A percentile compares a stretch with the other conserved stretches of the same genome.
These are phyloP conservation scores for Mortierella sp. DNA, from an alignment of 371 early-diverging fungal species.

Conservation along the genomic window DNA sequence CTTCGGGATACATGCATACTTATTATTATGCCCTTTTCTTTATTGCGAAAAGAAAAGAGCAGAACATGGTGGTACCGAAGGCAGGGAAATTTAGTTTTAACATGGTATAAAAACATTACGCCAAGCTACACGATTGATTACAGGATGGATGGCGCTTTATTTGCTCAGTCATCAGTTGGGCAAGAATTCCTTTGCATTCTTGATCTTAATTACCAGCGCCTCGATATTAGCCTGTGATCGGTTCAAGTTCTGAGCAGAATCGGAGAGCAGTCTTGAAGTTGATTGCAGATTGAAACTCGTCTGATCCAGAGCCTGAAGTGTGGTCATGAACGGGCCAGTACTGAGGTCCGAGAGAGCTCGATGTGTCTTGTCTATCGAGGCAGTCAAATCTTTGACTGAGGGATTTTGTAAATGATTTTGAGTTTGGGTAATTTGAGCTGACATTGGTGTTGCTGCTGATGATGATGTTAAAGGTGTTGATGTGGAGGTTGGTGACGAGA, in stretches of 20 bases:
- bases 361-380: slow-evolving; percentile 25
- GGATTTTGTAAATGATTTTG: neutral
- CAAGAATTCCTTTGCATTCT: slow-evolving; percentile 38
- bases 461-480: neutral
- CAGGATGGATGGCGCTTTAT: neutral
- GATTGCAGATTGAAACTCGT: slow-evolving; percentile 17
- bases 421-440: too few relatives aligned
- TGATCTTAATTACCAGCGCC: slow-evolving; percentile 20
- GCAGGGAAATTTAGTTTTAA: too few relatives aligned
- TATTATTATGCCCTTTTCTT: too few relatives aligned
- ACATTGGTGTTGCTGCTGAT: neutral
- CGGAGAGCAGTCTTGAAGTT: slow-evolving; percentile 25
- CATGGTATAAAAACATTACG: too few relatives aligned
- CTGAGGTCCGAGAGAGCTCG: slow-evolving; percentile 26
- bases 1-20: neutral
- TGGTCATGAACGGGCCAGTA: slow-evolving; percentile 17
- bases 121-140: neutral
- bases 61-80: too few relatives aligned
- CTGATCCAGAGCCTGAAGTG: slow-evolving; percentile 28
- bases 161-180: slow-evolving; percentile 1
- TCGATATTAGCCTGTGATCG: slow-evolving; percentile 13
- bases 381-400: slow-evolving; percentile 7
- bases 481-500: neutral
- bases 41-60: too few relatives aligned
- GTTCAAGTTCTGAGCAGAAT: slow-evolving; percentile 29